These are phyloP conservation scores for Wallacemonas sp. DNA, from an alignment of 208 protist genomes.

Conservation along the genomic window DNA sequence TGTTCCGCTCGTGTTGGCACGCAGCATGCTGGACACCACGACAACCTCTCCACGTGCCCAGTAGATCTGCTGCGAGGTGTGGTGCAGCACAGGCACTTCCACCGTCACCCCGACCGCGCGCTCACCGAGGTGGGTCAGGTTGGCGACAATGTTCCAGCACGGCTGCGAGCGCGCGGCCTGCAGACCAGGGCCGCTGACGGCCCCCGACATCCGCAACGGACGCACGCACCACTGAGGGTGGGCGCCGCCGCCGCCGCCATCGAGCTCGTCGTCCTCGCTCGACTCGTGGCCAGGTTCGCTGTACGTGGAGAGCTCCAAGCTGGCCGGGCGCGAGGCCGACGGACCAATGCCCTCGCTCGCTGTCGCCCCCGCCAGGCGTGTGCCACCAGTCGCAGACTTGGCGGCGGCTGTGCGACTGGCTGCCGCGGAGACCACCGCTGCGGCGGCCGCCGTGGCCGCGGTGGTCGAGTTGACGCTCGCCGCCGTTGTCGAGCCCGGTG, in stretches of 20 bases:
- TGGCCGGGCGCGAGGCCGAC: not conserved
- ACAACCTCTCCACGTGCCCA: conserved; percentile 21
- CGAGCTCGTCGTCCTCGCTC: not conserved
- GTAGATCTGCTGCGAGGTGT: not conserved
- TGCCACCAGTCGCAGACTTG: not conserved
- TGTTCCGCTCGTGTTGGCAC: conserved; percentile 38
- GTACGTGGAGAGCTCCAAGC: conserved; percentile 1
- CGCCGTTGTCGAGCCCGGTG: no score
- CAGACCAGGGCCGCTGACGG: conserved; percentile 34
- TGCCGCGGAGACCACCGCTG: not conserved
- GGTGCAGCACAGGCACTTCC: conserved; percentile 33
- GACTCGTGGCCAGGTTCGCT: not conserved
- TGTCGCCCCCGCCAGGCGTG: not conserved
- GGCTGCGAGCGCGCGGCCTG: conserved; percentile 34
- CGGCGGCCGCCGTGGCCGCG: not conserved
- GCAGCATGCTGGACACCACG: conserved; percentile 44
- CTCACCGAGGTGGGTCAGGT: conserved; percentile 36
- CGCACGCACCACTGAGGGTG: conserved; percentile 61
- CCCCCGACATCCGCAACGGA: conserved; percentile 30
- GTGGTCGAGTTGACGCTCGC: conserved; percentile 1
- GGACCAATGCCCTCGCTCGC: conserved; percentile 9
- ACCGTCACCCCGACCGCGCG: conserved; percentile 45
- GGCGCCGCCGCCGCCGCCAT: conserved; percentile 3
- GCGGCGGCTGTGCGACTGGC: not conserved
- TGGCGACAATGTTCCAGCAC: conserved; percentile 42